Evolutionary conservation across 768 basidiomycete species (phyloP), one percentile per base, ranked within the genome.

Genomic region (Kondoa malvinella): DNA sequence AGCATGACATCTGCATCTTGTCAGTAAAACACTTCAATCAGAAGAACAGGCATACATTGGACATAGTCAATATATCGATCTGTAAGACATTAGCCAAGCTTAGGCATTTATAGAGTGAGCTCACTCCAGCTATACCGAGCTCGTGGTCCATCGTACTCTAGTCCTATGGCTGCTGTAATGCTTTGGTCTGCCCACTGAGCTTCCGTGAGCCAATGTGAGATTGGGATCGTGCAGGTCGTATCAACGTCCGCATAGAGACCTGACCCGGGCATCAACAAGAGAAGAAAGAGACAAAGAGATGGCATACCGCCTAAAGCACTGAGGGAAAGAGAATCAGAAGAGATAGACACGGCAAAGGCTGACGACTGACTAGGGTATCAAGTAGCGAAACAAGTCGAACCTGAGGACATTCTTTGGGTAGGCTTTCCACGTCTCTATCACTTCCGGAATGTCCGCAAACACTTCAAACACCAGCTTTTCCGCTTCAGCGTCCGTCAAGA

Each of bases 221-320:
- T 27, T 29, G 61, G 61, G 12, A 27, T 27, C 3, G 27, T 63
- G 30, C 61, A 63, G 3, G 61, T 31, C 3, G 61, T 63, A 34
- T 63, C 61, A 17, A 63, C 61, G n/a, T 63, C 61, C 29, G 61
- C 61, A 32, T 63, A 63, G 16, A 63, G 16, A 12, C 61, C 61
- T 63, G 61, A 14, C 8, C 4, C 4, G 14, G 15, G 58, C 4
- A 29, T 8, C 30, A 25, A 8, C 25, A 25, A 8, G 25, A 25
- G 25, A 59, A 31, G 58, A 33, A 8, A 16, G 8, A 31, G 32
- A 8, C 61, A 31, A 14, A 63, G 30, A 17, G 27, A 30, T 16
- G 14, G 29, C 30, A 60, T 60, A 60, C 30, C 58, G 27, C 30
- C 30, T 31, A 31, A 29, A 63, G 29, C 27, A 27, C 27, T 33